Conservation (phyloP, 306 rosid genomes). For the Quercus agrifolia region DNA sequence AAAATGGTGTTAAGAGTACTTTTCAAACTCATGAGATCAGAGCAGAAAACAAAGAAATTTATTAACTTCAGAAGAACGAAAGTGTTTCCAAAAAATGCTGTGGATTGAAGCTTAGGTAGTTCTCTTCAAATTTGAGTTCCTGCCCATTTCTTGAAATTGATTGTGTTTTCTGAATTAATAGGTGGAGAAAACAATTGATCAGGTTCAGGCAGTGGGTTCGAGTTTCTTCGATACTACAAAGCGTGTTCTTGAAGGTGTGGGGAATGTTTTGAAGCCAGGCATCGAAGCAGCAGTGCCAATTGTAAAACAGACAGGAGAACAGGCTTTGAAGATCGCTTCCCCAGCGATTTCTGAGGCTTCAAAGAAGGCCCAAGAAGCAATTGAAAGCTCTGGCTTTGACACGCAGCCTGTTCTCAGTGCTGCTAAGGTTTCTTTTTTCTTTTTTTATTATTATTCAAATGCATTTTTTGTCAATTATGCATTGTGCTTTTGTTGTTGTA, state of each 20-base stretch:
- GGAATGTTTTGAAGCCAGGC: constrained; percentile 69
- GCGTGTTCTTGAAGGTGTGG: constrained; percentile 38
- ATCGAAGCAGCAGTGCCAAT: constrained; percentile 68
- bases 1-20: not conserved
- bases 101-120: not conserved
- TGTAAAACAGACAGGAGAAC: constrained; percentile 68
- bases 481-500: not conserved
- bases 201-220: constrained; percentile 74
- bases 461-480: not conserved
- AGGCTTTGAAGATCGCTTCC: constrained; percentile 73
- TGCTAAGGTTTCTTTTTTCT: constrained; percentile 59
- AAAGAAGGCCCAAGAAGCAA: constrained; percentile 74
- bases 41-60: not conserved
- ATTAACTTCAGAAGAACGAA: not conserved
- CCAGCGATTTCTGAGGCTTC: constrained; percentile 79
- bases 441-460: not conserved
- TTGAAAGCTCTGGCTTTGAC: constrained; percentile 70
- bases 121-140: not conserved
- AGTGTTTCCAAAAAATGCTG: not conserved
- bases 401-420: constrained; percentile 59
- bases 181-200: constrained; percentile 84
- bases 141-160: constrained; percentile 13
- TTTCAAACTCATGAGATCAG: not conserved
- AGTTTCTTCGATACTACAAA: constrained; percentile 45
- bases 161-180: constrained; percentile 9